These are phyloP conservation scores for Typha latifolia DNA, from an alignment of 176 grass and related monocot species.

Conservation along the genomic window DNA sequence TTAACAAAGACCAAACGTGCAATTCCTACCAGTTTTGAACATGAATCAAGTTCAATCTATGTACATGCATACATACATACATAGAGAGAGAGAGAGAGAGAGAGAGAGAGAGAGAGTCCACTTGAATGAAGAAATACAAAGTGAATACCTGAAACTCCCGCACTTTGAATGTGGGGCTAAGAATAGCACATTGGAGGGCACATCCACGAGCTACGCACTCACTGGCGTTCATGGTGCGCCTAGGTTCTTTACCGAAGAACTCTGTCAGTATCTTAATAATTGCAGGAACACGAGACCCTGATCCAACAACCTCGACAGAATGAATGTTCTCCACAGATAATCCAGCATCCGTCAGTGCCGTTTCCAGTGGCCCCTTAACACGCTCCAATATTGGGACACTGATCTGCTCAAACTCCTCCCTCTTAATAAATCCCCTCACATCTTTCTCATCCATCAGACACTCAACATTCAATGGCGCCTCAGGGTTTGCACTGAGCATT, in stretches of 20 bases:
- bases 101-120: neutral
- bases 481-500: conserved; percentile 46
- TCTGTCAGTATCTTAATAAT: conserved; percentile 68
- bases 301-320: conserved; percentile 60
- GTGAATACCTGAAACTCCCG: conserved; percentile 73
- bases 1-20: too few relatives aligned
- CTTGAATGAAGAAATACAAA: neutral
- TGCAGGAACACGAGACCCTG: conserved; percentile 61
- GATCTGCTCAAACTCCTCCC: conserved; percentile 68
- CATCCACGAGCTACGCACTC: conserved; percentile 85
- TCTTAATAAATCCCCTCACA: conserved; percentile 59
- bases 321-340: conserved; percentile 25
- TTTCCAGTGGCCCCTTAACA: conserved; percentile 52
- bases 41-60: too few relatives aligned
- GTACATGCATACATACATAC: too few relatives aligned
- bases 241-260: conserved; percentile 68
- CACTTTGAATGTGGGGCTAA: conserved; percentile 94
- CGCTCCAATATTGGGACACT: conserved; percentile 37
- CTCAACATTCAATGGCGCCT: conserved; percentile 59
- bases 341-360: conserved; percentile 40
- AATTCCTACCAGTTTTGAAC: too few relatives aligned
- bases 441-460: conserved; percentile 62
- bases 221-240: conserved; percentile 89
- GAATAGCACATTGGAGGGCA: conserved; percentile 79
- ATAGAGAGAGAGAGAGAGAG: neutral